Evolutionary conservation across 2,329 filamentous ascomycete genomes (phyloP), one percentile per base, ranked within the genome.

Genomic region (Cadophora malorum): DNA sequence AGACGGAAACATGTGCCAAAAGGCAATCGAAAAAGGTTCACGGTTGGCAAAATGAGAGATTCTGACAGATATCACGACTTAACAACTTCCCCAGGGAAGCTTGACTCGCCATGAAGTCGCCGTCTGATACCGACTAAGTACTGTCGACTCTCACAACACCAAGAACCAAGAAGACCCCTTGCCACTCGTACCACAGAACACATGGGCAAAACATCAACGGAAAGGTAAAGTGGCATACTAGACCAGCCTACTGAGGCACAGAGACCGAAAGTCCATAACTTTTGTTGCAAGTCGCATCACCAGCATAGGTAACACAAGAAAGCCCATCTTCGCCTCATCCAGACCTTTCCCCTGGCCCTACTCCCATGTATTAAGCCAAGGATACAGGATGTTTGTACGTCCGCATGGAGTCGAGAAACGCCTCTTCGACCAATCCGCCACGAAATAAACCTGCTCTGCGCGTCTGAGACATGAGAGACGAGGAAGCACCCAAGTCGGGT

Each of bases 211-310:
- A 19, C 56, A 59, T 21, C 56, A 59, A 9, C 21, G n/a, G 28
- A 10, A 41, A 25, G 19, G 33, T 41, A 41, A 25, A 23, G 33
- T 25, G 21, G 45, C 56, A 21, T 23, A 58, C 9, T 23, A 14
- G 21, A 59, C 16, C 56, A 25, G 6, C 21, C 56, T n/a, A 59
- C 33, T 14, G 21, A 25, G 38, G 10, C 12, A 45, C 33, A 59
- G 19, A 7, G 21, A 28, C 16, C 16, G 5, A 23, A 41, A 25
- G 33, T 38, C 35, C 8, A 41, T 21, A 25, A 41, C 9, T 66
- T 69, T 68, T 72, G 70, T 72, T 72, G 70, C 69, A 69, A 49
- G 47, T 70, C 70, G 69, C 69, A 67, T 14, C 35, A 49, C 49
- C 50, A 56, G 47, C 58, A 58, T 5, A 63, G 33, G 33, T 59